phyloP scores from a whole-genome alignment of 225 moss, liverwort and hornwort species.

The Antitrichia curtipendula region DNA sequence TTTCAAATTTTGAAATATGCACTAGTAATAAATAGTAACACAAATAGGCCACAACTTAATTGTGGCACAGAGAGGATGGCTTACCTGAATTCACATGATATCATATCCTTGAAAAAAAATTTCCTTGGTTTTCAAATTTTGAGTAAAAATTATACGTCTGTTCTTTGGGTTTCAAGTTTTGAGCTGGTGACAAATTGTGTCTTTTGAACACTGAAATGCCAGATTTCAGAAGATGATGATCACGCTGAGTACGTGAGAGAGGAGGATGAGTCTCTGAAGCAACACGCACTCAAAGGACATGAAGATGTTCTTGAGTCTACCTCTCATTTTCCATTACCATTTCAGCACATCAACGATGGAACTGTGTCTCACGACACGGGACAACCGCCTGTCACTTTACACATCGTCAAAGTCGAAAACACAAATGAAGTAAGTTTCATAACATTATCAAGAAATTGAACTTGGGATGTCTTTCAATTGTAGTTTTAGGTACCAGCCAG shows the following conservation, averaged over 20 bases:
- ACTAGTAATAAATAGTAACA: not conserved
- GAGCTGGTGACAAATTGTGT: not conserved
- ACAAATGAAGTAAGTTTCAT: conserved; percentile 21
- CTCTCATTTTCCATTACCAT: not conserved
- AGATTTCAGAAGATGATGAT: conserved; percentile 52
- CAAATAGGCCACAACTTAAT: not conserved
- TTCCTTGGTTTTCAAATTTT: not conserved
- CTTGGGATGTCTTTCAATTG: not conserved
- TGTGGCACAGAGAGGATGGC: not conserved
- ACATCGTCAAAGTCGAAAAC: conserved; percentile 23
- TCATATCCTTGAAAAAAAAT: no score
- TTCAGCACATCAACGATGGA: not conserved
- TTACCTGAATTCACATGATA: not conserved
- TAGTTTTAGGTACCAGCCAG: not conserved
- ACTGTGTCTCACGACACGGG: not conserved
- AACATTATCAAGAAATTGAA: not conserved
- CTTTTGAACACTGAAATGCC: not conserved
- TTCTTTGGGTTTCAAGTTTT: not conserved
- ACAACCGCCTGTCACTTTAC: conserved; percentile 19
- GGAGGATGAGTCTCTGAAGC: conserved; percentile 25
- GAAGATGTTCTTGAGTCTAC: conserved; percentile 1
- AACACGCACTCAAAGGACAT: conserved; percentile 6
- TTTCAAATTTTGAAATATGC: not conserved
- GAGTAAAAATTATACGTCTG: not conserved
- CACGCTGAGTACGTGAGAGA: conserved; percentile 13